Evolutionary conservation across 495 filamentous ascomycete species (phyloP).

Genomic region (Cudoniella acicularis): DNA sequence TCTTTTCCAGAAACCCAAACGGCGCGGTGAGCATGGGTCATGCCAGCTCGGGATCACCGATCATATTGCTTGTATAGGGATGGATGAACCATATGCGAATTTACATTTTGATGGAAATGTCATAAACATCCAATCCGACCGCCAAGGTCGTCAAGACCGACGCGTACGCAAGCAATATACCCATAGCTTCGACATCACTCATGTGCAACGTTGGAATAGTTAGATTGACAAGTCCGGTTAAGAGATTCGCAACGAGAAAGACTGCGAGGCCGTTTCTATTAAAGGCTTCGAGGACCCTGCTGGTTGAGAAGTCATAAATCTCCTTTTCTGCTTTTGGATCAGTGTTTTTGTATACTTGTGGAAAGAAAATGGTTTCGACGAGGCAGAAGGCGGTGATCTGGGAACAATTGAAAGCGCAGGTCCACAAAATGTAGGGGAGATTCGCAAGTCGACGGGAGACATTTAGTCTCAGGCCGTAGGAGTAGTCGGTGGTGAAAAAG

Average conservation of each 20-base stretch:
- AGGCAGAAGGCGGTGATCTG: conserved; percentile 75
- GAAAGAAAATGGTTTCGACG: conserved; percentile 75
- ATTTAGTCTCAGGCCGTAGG: conserved; percentile 62
- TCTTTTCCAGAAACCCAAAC: background rate
- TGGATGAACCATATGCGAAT: background rate
- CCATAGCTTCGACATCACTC: conserved; percentile 59
- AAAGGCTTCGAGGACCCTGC: conserved; percentile 71
- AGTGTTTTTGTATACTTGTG: conserved; percentile 51
- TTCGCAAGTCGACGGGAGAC: conserved; percentile 91
- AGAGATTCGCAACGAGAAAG: conserved; percentile 83
- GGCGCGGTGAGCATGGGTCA: background rate
- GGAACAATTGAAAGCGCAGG: conserved; percentile 76
- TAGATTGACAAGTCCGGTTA: conserved; percentile 88
- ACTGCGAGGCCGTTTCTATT: conserved; percentile 85
- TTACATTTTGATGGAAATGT: conserved; percentile 76
- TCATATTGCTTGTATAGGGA: conserved; percentile 2
- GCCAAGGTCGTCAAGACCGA: conserved; percentile 62
- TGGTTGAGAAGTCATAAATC: conserved; percentile 63
- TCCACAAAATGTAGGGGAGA: conserved; percentile 90
- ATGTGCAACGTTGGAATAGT: conserved; percentile 75
- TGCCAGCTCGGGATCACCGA: background rate
- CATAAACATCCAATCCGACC: conserved; percentile 62
- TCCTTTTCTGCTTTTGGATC: conserved; percentile 51
- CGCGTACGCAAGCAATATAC: conserved; percentile 68
- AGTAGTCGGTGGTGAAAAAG: conserved; percentile 58